phyloP scores from a whole-genome alignment of 306 rosid genomes.

The Lathyrus aphaca region DNA sequence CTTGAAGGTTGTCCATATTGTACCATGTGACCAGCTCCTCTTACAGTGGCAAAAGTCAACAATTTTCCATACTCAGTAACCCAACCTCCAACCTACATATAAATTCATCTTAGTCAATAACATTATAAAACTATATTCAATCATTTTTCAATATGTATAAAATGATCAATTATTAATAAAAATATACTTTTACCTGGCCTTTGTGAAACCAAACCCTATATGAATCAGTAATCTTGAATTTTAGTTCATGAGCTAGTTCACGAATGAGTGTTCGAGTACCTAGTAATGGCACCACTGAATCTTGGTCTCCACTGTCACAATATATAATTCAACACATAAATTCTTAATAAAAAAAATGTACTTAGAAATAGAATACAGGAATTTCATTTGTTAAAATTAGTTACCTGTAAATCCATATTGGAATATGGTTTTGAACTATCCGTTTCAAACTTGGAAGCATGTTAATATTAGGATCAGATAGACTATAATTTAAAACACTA shows the following conservation, averaged over 20 bases:
- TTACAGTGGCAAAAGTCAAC: constrained; percentile 77
- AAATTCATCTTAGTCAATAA: constrained; percentile 11
- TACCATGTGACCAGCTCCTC: constrained; percentile 94
- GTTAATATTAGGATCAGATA: constrained; percentile 59
- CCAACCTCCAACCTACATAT: constrained; percentile 75
- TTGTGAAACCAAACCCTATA: constrained; percentile 89
- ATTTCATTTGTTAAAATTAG: constrained; percentile 6
- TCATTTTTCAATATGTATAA: not conserved
- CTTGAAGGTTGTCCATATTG: constrained; percentile 91
- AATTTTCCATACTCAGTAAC: constrained; percentile 80
- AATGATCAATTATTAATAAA: not conserved
- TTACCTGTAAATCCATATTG: constrained; percentile 94
- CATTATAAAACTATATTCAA: not conserved
- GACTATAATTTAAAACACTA: constrained; percentile 69
- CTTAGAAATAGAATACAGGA: not conserved
- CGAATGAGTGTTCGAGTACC: constrained; percentile 82
- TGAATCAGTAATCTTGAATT: constrained; percentile 65
- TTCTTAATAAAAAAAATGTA: not conserved
- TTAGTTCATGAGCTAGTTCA: constrained; percentile 74
- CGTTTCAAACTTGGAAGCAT: constrained; percentile 78
- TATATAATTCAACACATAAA: not conserved
- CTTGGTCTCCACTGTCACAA: constrained; percentile 77
- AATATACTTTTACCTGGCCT: constrained; percentile 61
- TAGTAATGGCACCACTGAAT: constrained; percentile 80
- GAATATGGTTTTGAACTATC: constrained; percentile 68